Conservation (phyloP, 108 stramenopile genomes). For the Cyclotella distinguenda region DNA sequence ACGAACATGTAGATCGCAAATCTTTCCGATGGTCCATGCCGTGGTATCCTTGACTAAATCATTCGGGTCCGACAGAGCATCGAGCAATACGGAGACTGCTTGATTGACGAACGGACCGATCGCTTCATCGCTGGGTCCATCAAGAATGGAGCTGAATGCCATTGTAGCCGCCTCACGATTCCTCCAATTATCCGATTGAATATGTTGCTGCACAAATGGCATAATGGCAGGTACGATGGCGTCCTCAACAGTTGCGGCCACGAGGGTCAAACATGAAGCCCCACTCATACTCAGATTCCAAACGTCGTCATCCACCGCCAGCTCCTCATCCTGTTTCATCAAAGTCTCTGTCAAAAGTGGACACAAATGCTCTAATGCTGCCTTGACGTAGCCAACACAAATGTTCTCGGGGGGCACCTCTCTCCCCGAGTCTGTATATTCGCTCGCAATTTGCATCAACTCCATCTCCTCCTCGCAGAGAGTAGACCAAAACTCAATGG, state of each 20-base stretch:
- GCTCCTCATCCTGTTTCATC: conserved; percentile 92
- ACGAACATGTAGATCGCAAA: conserved; percentile 87
- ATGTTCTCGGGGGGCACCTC: conserved; percentile 41
- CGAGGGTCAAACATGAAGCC: conserved; percentile 77
- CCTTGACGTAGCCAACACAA: conserved; percentile 77
- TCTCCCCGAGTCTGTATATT: conserved; percentile 50
- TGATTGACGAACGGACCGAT: conserved; percentile 82
- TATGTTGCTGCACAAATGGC: conserved; percentile 88
- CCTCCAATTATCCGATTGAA: conserved; percentile 88
- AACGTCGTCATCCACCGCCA: conserved; percentile 71
- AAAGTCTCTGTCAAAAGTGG: conserved; percentile 84
- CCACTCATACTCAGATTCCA: conserved; percentile 89
- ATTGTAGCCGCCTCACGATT: conserved; percentile 91
- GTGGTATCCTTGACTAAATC: conserved; percentile 89
- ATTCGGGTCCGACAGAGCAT: conserved; percentile 72
- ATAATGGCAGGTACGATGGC: conserved; percentile 75
- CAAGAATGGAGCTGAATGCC: conserved; percentile 91
- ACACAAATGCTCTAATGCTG: conserved; percentile 73
- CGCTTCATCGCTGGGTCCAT: conserved; percentile 76
- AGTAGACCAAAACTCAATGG: conserved; percentile 96
- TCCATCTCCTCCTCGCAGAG: conserved; percentile 90
- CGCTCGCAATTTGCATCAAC: conserved; percentile 68
- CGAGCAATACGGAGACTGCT: conserved; percentile 83
- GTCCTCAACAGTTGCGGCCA: conserved; percentile 85
- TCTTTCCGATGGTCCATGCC: conserved; percentile 87